These are phyloP conservation scores for Xylariaceae sp. DNA, from an alignment of 2,329 filamentous ascomycete species.

Conservation along the genomic window DNA sequence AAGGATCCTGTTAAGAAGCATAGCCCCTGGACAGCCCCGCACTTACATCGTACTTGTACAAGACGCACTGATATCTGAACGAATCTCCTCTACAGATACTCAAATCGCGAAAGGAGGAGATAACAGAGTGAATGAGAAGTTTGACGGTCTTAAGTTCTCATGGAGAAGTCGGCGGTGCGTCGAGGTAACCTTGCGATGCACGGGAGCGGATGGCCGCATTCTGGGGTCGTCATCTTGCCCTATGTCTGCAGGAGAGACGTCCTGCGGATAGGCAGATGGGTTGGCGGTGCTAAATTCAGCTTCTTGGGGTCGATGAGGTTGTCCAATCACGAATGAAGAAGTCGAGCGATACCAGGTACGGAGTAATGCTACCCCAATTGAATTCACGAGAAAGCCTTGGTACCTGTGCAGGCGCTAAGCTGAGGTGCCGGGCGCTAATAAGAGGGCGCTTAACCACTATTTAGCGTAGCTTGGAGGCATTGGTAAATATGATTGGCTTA, in stretches of 20 bases:
- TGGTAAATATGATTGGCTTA: constrained; percentile 14
- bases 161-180: neutral
- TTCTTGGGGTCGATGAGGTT: constrained; percentile 18
- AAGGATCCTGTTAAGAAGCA: constrained; percentile 8
- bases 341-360: constrained; percentile 7
- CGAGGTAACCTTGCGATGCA: constrained; percentile 3
- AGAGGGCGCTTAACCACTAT: constrained; percentile 25
- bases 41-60: constrained; percentile 9
- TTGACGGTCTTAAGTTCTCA: neutral
- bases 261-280: constrained; percentile 13
- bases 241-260: constrained; percentile 9
- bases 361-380: constrained; percentile 5
- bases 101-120: neutral
- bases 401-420: constrained; percentile 17
- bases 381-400: constrained; percentile 3
- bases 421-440: constrained; percentile 16
- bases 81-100: neutral
- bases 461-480: neutral
- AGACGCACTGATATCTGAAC: neutral
- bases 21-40: constrained; percentile 13
- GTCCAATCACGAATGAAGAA: constrained; percentile 22
- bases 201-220: constrained; percentile 11
- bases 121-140: neutral
- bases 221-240: constrained; percentile 18
- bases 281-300: constrained; percentile 18